Conservation (phyloP, 108 stramenopile species). For the Nitzschia sp. region DNA sequence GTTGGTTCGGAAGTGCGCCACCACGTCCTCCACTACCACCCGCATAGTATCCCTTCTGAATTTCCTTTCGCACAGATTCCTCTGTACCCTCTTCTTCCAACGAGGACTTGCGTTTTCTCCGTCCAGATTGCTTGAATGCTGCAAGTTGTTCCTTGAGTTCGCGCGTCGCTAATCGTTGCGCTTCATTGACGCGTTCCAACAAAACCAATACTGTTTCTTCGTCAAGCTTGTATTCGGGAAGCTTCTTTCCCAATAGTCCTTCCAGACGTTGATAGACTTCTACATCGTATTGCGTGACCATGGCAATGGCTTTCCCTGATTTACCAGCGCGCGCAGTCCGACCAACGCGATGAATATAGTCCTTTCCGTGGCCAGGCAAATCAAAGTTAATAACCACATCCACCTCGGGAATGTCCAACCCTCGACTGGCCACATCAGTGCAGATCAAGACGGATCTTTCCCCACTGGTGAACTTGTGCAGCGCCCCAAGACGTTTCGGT, state of each 20-base stretch:
- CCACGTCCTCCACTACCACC: slow-evolving; percentile 67
- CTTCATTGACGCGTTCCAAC: slow-evolving; percentile 95
- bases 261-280: slow-evolving; percentile 98
- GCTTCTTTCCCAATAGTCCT: slow-evolving; percentile 82
- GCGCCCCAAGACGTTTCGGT: slow-evolving; percentile 95
- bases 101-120: slow-evolving; percentile 42
- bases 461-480: slow-evolving; percentile 93
- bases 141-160: slow-evolving; percentile 89
- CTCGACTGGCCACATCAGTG: slow-evolving; percentile 98
- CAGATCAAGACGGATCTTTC: slow-evolving; percentile 87
- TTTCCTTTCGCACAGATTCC: slow-evolving; percentile 46
- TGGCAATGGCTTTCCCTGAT: slow-evolving; percentile 94
- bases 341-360: slow-evolving; percentile 98
- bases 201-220: slow-evolving; percentile 94
- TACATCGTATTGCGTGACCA: slow-evolving; percentile 99
- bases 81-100: slow-evolving; percentile 60
- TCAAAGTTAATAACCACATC: slow-evolving; percentile 98
- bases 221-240: slow-evolving; percentile 83
- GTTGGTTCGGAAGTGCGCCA: slow-evolving; percentile 59
- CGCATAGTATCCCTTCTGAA: slow-evolving; percentile 65
- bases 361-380: slow-evolving; percentile 94
- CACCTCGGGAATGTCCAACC: slow-evolving; percentile 94
- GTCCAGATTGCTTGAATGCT: slow-evolving; percentile 38
- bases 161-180: slow-evolving; percentile 89
- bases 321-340: slow-evolving; percentile 96